phyloP scores from a whole-genome alignment of 1,284 basidiomycete species.

The Ceratobasidium theobromae region DNA sequence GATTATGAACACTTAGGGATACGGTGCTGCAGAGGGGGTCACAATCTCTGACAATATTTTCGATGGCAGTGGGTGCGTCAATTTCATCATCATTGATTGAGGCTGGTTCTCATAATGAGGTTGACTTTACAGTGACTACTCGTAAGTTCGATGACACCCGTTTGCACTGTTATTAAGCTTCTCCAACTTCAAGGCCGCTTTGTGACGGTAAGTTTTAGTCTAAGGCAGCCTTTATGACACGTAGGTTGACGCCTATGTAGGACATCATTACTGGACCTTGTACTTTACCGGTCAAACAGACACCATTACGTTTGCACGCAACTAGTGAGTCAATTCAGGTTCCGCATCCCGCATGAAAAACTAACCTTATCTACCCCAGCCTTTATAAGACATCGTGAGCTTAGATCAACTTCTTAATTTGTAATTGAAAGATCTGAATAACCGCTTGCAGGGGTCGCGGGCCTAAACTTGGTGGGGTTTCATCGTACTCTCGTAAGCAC shows the following conservation, averaged over 20 bases:
- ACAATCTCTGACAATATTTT: slow-evolving; percentile 27
- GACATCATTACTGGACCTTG: slow-evolving; percentile 14
- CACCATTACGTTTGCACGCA: slow-evolving; percentile 22
- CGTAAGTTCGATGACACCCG: slow-evolving; percentile 1
- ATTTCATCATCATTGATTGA: no score
- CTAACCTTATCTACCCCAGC: background rate
- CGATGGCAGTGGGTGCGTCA: slow-evolving; percentile 17
- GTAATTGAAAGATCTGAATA: background rate
- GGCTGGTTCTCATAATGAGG: no score
- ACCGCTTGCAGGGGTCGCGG: slow-evolving; percentile 16
- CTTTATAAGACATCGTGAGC: slow-evolving; percentile 21
- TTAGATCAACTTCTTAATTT: no score
- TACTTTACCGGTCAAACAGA: slow-evolving; percentile 16
- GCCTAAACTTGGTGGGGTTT: slow-evolving; percentile 17
- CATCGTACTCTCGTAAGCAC: slow-evolving; percentile 10
- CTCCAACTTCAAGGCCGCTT: background rate
- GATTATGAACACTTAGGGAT: background rate
- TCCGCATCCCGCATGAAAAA: background rate
- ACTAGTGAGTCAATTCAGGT: no score
- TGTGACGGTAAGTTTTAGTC: slow-evolving; percentile 2
- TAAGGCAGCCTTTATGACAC: background rate
- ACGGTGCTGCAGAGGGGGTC: background rate
- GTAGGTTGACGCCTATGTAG: background rate
- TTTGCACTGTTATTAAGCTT: background rate
- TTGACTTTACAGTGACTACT: slow-evolving; percentile 28